These are phyloP conservation scores for Staphylotrichum tortipilum DNA, from an alignment of 495 filamentous ascomycete genomes.

Conservation along the genomic window DNA sequence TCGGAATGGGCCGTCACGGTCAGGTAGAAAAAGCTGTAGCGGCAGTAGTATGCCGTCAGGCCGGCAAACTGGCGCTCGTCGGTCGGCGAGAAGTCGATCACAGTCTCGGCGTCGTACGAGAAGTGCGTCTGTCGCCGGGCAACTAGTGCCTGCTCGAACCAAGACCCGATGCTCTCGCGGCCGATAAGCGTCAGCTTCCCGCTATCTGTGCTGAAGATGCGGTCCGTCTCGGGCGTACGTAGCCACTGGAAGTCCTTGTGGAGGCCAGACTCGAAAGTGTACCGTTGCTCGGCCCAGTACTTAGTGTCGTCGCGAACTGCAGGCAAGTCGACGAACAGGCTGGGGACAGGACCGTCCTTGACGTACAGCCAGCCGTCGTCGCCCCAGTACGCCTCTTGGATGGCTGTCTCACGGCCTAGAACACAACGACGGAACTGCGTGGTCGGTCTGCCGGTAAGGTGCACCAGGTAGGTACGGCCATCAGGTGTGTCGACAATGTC, in stretches of 20 bases:
- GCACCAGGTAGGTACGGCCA: constrained; percentile 48
- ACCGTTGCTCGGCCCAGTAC: constrained; percentile 46
- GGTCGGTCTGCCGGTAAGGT: constrained; percentile 44
- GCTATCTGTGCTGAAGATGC: constrained; percentile 37
- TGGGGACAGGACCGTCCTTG: constrained; percentile 47
- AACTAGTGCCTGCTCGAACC: constrained; percentile 50
- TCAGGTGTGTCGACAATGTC: constrained; percentile 51
- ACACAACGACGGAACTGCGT: constrained; percentile 47
- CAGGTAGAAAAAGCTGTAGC: constrained; percentile 52
- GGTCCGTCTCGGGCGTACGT: constrained; percentile 45
- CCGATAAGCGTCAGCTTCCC: constrained; percentile 39
- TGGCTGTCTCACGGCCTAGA: constrained; percentile 45
- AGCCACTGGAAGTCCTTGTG: constrained; percentile 50
- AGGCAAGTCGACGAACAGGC: constrained; percentile 43
- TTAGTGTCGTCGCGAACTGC: constrained; percentile 36
- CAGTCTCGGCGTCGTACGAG: constrained; percentile 48
- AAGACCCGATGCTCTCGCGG: constrained; percentile 43
- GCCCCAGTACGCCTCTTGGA: constrained; percentile 48
- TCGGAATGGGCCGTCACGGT: constrained; percentile 46
- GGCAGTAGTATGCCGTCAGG: constrained; percentile 49
- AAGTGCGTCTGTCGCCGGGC: constrained; percentile 48
- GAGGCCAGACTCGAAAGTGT: constrained; percentile 39
- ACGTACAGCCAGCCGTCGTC: constrained; percentile 49
- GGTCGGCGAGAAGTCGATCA: constrained; percentile 40
- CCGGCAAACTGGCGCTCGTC: constrained; percentile 51